phyloP scores from a whole-genome alignment of 192 early-diverging fungal genomes.

The Pilaira anomala region DNA sequence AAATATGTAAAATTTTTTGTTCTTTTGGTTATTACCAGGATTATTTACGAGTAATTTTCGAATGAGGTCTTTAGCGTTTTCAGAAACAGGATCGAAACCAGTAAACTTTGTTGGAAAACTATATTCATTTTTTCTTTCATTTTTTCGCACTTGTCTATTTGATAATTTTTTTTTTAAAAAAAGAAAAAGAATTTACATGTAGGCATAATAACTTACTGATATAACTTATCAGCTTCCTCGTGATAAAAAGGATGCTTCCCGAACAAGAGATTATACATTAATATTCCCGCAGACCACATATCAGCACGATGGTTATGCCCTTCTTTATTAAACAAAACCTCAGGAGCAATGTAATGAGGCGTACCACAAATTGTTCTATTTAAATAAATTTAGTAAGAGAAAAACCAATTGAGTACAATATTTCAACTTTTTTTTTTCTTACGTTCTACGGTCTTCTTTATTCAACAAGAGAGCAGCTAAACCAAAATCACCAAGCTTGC shows the following conservation, averaged over 20 bases:
- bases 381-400: neutral
- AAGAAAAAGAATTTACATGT: neutral
- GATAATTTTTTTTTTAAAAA: constrained; percentile 2
- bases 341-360: constrained; percentile 97
- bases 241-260: constrained; percentile 91
- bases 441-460: constrained; percentile 88
- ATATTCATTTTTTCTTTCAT: constrained; percentile 40
- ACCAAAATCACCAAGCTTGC: constrained; percentile 96
- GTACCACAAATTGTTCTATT: constrained; percentile 91
- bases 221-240: constrained; percentile 69
- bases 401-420: neutral
- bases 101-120: constrained; percentile 65
- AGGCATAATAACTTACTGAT: constrained; percentile 53
- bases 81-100: constrained; percentile 37
- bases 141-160: constrained; percentile 67
- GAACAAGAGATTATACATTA: constrained; percentile 88
- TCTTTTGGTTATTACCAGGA: constrained; percentile 46
- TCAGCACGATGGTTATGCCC: constrained; percentile 95
- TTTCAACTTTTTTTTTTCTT: constrained; percentile 9
- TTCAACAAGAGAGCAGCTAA: constrained; percentile 78
- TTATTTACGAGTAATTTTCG: constrained; percentile 59
- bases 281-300: constrained; percentile 89
- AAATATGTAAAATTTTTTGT: neutral
- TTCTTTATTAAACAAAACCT: constrained; percentile 76
- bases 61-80: constrained; percentile 67